phyloP scores from a whole-genome alignment of 225 moss, liverwort and hornwort species.

The Neckera pumila region DNA sequence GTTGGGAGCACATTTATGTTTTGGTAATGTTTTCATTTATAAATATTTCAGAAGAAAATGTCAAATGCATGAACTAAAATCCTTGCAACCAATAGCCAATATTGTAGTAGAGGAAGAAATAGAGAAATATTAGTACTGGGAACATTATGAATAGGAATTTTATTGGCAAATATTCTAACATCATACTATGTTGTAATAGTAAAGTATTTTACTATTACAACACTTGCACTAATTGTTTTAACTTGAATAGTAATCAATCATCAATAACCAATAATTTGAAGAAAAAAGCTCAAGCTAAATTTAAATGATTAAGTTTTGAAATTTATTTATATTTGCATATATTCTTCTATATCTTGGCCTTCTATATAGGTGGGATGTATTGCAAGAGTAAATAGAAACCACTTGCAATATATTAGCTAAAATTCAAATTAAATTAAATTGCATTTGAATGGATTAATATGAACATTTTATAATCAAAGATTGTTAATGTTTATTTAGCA shows the following conservation, averaged over 20 bases:
- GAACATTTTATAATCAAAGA: background rate
- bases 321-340: background rate
- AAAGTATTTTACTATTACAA: background rate
- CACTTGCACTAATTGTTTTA: background rate
- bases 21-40: background rate
- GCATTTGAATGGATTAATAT: background rate
- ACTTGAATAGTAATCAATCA: background rate
- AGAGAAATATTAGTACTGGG: background rate
- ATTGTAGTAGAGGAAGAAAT: background rate
- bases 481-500: background rate
- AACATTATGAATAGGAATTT: background rate
- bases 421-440: background rate
- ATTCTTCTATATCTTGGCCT: background rate
- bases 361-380: background rate
- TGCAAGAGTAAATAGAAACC: background rate
- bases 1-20: accelerated
- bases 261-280: background rate
- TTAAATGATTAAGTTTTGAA: background rate
- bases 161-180: background rate
- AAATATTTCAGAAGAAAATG: too few relatives aligned
- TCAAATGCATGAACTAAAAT: background rate
- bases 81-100: background rate
- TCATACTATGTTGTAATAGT: accelerated
- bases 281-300: background rate
- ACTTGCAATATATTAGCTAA: background rate